Conservation (phyloP, 495 filamentous ascomycete species). For the Penicillium canariense region DNA sequence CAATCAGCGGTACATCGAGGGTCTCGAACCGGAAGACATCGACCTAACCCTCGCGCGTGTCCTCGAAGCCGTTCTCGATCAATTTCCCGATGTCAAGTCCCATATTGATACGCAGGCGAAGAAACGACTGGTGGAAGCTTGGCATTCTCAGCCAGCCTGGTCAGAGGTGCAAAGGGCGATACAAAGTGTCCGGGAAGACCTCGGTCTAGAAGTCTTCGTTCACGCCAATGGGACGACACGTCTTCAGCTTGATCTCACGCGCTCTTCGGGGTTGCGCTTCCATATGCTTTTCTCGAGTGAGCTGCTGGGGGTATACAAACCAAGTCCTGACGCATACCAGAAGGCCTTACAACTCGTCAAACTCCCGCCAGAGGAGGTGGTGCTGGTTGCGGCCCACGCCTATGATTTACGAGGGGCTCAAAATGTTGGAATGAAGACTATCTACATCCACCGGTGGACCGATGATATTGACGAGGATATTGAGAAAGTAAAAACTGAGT, state of each 20-base stretch:
- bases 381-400: slow-evolving; percentile 54
- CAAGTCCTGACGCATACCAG: slow-evolving; percentile 42
- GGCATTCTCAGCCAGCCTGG: slow-evolving; percentile 50
- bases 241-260: slow-evolving; percentile 50
- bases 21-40: slow-evolving; percentile 45
- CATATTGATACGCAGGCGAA: slow-evolving; percentile 26
- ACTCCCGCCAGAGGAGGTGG: slow-evolving; percentile 44
- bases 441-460: slow-evolving; percentile 54
- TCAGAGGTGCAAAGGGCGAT: slow-evolving; percentile 41
- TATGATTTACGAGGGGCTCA: slow-evolving; percentile 51
- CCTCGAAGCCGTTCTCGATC: slow-evolving; percentile 32
- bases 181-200: slow-evolving; percentile 18
- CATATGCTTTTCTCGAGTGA: slow-evolving; percentile 53
- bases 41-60: slow-evolving; percentile 44
- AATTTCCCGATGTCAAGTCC: slow-evolving; percentile 19
- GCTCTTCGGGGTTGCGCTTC: slow-evolving; percentile 48
- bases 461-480: slow-evolving; percentile 54
- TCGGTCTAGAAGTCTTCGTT: slow-evolving; percentile 40
- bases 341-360: slow-evolving; percentile 45
- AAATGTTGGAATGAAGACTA: slow-evolving; percentile 44
- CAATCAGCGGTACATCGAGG: slow-evolving; percentile 31
- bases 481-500: slow-evolving; percentile 39
- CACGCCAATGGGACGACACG: slow-evolving; percentile 56
- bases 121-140: slow-evolving; percentile 26
- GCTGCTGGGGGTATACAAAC: slow-evolving; percentile 49